Evolutionary conservation across 129 eudicot genomes (phyloP).

Genomic region (Tagetes patula): DNA sequence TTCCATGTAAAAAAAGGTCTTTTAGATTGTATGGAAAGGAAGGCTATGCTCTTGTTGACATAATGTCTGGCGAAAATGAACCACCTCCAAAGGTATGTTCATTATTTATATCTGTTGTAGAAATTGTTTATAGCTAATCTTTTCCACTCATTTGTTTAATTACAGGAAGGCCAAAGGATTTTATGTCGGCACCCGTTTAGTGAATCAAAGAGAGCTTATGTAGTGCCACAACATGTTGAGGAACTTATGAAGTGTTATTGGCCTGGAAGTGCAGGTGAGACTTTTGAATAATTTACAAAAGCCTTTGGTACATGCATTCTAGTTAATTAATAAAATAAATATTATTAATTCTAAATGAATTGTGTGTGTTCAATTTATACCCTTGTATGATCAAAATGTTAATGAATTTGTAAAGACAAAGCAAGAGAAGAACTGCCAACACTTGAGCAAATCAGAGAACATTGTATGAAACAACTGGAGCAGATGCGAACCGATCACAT

Average conservation of each 20-base stretch:
- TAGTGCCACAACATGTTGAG: constrained; percentile 93
- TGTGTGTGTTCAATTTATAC: background rate
- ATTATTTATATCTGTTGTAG: background rate
- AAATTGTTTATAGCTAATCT: background rate
- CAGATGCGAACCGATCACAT: constrained; percentile 96
- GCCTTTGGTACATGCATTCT: no score
- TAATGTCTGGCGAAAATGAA: constrained; percentile 95
- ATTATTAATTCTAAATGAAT: no score
- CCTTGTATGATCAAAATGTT: background rate
- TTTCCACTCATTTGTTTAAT: background rate
- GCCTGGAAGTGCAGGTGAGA: constrained; percentile 81
- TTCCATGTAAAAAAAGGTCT: constrained; percentile 91
- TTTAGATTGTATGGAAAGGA: constrained; percentile 96
- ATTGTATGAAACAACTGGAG: constrained; percentile 83
- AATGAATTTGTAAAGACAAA: constrained; percentile 45
- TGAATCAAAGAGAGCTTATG: constrained; percentile 97
- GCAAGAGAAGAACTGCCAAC: constrained; percentile 77
- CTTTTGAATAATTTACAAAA: background rate
- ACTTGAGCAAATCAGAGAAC: constrained; percentile 64
- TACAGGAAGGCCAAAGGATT: constrained; percentile 79
- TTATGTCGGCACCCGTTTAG: constrained; percentile 92
- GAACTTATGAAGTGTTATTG: constrained; percentile 94
- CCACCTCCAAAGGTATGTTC: constrained; percentile 82
- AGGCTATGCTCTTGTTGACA: constrained; percentile 91
- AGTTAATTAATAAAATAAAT: no score